Evolutionary conservation across 306 rosid species (phyloP).

Genomic region (Cyclanthera cordifolia): DNA sequence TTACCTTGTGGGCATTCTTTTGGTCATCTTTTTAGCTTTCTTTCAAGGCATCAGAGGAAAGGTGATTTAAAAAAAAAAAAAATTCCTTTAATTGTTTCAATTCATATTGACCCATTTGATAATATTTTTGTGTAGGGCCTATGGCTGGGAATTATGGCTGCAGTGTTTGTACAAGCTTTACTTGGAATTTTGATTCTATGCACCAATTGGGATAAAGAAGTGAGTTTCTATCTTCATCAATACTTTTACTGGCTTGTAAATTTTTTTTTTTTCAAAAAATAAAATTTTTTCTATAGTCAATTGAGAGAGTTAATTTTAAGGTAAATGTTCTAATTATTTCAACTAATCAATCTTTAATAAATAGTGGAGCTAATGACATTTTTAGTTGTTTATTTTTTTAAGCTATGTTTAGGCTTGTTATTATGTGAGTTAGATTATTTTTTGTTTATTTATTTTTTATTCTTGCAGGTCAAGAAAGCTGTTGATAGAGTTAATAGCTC

Average conservation of each 20-base stretch:
- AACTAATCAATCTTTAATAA: neutral
- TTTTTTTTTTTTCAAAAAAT: too few species aligned
- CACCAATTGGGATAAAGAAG: constrained; percentile 22
- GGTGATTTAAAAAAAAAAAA: too few species aligned
- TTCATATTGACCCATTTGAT: neutral
- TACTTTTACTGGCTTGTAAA: too few species aligned
- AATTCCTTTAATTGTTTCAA: neutral
- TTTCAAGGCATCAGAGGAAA: constrained; percentile 27
- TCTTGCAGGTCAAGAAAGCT: neutral
- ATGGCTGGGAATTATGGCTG: constrained; percentile 19
- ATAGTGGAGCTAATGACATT: neutral
- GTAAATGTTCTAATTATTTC: neutral
- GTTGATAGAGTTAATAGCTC: neutral
- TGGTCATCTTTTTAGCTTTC: constrained; percentile 25
- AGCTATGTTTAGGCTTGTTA: neutral
- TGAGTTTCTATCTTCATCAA: neutral
- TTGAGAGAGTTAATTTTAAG: neutral
- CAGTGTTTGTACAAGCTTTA: constrained; percentile 14
- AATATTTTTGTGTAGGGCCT: constrained; percentile 12
- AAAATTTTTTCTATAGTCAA: neutral
- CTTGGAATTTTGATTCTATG: constrained; percentile 12
- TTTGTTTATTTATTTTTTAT: neutral
- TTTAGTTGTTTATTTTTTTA: neutral
- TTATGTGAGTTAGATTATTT: neutral
- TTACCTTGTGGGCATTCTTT: constrained; percentile 25